Evolutionary conservation across 2,329 filamentous ascomycete genomes (phyloP), one percentile per base, ranked within the genome.

Genomic region (Sclerotinia borealis): DNA sequence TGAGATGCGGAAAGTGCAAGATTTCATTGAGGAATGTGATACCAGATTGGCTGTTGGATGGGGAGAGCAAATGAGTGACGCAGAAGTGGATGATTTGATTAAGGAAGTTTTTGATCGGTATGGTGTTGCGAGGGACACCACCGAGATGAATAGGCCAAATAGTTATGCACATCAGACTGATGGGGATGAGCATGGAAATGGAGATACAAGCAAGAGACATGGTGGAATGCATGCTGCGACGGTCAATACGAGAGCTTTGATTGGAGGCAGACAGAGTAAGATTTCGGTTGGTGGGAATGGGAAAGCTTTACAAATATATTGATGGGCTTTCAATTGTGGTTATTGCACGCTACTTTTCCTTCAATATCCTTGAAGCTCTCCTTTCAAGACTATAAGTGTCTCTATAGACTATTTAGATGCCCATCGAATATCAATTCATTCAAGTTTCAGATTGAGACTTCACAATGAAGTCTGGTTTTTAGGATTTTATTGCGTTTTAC

Each of bases 1-100:
- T 19, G 78, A 78, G 49, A 81, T 80, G 68, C 72, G 78, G 0
- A 75, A 78, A 41, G 71, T 83, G 27, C 78, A 80, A 69, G 81
- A 82, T 68, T 83, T 80, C 76, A 81, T 84, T 52, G 81, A 84
- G 66, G 80, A 83, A 72, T 80, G 78, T 1, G 80, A 83, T 67
- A 75, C 79, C 2, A 79, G 80, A 67, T 75, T 48, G 72, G 79
- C 64, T 4, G 58, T 71, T 49, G 64, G 39, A 17, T 66, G 65
- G 25, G 65, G 64, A 37, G 64, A 66, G 13, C 39, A 64, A 17
- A 54, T 69, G 3, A 66, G 47, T 29, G 48, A 60, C 3, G 60
- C 68, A 15, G 70, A 72, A 50, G 47, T 72, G 17, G 63, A 71
- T 43, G 51, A 61, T 15, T 27, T 72, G 27, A 65, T 73, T 2